A percentile compares a stretch with the other conserved stretches of the same genome.
Evolutionary conservation across 768 basidiomycete genomes (phyloP).

Genomic region (Xanthoconium purpureum): DNA sequence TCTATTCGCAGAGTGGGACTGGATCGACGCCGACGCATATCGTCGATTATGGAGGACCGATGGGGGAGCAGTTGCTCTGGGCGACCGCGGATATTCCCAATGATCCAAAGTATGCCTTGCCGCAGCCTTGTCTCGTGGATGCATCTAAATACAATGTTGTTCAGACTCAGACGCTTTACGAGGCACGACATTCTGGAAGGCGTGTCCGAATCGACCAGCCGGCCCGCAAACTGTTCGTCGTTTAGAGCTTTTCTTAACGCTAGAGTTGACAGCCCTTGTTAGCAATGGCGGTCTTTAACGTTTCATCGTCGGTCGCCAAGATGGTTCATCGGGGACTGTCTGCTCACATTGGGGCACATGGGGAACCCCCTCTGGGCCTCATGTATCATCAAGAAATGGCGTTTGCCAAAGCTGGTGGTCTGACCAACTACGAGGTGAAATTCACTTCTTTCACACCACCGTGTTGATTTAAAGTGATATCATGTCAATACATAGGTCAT

Average conservation of each 20-base stretch:
- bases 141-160: not conserved
- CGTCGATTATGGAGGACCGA: conserved; percentile 73
- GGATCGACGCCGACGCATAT: conserved; percentile 72
- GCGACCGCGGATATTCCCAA: conserved; percentile 61
- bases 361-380: conserved; percentile 67
- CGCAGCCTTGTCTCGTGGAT: not conserved
- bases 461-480: not conserved
- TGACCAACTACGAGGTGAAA: conserved; percentile 66
- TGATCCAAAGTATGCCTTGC: conserved; percentile 54
- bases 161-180: conserved; percentile 59
- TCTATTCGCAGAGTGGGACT: conserved; percentile 67
- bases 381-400: conserved; percentile 77
- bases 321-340: conserved; percentile 64
- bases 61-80: conserved; percentile 70
- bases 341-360: conserved; percentile 71
- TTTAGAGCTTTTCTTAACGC: not conserved
- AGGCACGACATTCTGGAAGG: conserved; percentile 63
- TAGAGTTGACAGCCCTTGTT: not conserved
- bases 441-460: not conserved
- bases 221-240: conserved; percentile 56
- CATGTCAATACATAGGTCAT: conserved; percentile 43
- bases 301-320: conserved; percentile 62
- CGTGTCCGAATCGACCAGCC: conserved; percentile 56
- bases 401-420: conserved; percentile 59
- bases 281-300: conserved; percentile 70